A percentile compares a stretch with the other conserved stretches of the same genome.
These are phyloP conservation scores for Neoarthrinium moseri DNA, from an alignment of 2,329 filamentous ascomycete genomes.

Conservation along the genomic window DNA sequence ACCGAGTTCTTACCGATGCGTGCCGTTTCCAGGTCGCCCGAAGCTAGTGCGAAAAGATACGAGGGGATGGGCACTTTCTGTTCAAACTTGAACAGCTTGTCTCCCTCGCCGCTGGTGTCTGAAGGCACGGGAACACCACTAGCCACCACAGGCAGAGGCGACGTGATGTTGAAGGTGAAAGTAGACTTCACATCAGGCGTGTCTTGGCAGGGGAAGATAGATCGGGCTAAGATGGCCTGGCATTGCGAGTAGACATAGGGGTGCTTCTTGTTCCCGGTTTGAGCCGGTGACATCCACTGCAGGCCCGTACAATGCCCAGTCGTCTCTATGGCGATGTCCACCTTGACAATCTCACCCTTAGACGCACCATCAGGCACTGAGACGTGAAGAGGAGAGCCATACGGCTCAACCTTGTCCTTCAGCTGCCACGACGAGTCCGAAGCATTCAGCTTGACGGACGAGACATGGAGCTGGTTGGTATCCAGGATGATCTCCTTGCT, in stretches of 20 bases:
- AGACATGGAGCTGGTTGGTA: slow-evolving; percentile 78
- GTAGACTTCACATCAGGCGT: slow-evolving; percentile 98
- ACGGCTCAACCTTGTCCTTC: slow-evolving; percentile 68
- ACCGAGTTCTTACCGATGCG: slow-evolving; percentile 81
- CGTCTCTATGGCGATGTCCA: slow-evolving; percentile 72
- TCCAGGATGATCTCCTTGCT: slow-evolving; percentile 82
- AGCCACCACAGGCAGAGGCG: slow-evolving; percentile 84
- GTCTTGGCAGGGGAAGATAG: slow-evolving; percentile 94
- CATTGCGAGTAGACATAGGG: slow-evolving; percentile 99
- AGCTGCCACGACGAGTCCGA: slow-evolving; percentile 66
- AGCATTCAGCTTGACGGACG: slow-evolving; percentile 68
- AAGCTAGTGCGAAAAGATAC: slow-evolving; percentile 91
- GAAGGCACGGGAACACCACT: slow-evolving; percentile 68
- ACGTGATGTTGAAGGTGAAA: slow-evolving; percentile 84
- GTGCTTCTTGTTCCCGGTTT: slow-evolving; percentile 93
- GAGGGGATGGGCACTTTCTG: slow-evolving; percentile 91
- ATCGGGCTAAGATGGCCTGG: slow-evolving; percentile 92
- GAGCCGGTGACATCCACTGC: slow-evolving; percentile 91
- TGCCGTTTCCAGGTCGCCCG: slow-evolving; percentile 81
- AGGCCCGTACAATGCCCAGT: slow-evolving; percentile 87
- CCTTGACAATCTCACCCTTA: slow-evolving; percentile 51
- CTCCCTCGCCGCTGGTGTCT: slow-evolving; percentile 44
- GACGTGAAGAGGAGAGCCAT: slow-evolving; percentile 70
- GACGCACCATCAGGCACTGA: slow-evolving; percentile 53
- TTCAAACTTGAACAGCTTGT: slow-evolving; percentile 78